A percentile compares a stretch with the other conserved stretches of the same genome.
Evolutionary conservation across 768 basidiomycete genomes (phyloP).

Genomic region (Guyanaporus albipodus): DNA sequence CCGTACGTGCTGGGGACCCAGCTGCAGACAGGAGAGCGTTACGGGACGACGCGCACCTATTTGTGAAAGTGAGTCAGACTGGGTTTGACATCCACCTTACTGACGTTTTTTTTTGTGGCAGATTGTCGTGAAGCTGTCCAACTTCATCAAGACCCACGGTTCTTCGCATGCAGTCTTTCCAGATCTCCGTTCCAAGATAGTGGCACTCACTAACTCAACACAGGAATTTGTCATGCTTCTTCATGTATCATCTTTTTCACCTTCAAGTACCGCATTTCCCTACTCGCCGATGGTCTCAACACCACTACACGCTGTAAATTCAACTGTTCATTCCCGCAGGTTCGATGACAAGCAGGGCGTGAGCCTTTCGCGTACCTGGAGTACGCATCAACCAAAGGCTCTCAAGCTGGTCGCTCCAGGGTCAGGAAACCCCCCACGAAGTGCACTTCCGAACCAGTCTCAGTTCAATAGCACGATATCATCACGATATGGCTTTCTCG

Average conservation of each 20-base stretch:
- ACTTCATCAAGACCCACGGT: conserved; percentile 62
- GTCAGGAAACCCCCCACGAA: conserved; percentile 42
- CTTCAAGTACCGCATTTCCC: conserved; percentile 49
- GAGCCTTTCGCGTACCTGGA: conserved; percentile 57
- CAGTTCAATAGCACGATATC: conserved; percentile 41
- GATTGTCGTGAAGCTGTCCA: conserved; percentile 76
- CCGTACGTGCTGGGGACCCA: conserved; percentile 55
- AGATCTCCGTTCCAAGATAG: conserved; percentile 64
- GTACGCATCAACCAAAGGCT: conserved; percentile 45
- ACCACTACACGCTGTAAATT: conserved; percentile 18
- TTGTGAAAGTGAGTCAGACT: conserved; percentile 62
- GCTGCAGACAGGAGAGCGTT: conserved; percentile 55
- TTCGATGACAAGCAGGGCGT: conserved; percentile 48
- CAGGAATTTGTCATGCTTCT: conserved; percentile 85
- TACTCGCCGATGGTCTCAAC: conserved; percentile 53
- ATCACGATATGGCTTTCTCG: conserved; percentile 13
- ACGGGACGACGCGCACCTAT: conserved; percentile 73
- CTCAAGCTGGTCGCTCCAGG: conserved; percentile 35
- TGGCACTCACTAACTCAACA: conserved; percentile 74
- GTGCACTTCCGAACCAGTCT: conserved; percentile 48
- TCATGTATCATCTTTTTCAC: conserved; percentile 79
- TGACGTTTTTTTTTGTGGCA: conserved; percentile 25
- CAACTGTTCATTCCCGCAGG: conserved; percentile 17
- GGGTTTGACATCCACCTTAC: background rate
- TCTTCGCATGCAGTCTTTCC: conserved; percentile 53